Conservation (phyloP, 2,329 filamentous ascomycete species). For the Calonectria ilicicola region DNA sequence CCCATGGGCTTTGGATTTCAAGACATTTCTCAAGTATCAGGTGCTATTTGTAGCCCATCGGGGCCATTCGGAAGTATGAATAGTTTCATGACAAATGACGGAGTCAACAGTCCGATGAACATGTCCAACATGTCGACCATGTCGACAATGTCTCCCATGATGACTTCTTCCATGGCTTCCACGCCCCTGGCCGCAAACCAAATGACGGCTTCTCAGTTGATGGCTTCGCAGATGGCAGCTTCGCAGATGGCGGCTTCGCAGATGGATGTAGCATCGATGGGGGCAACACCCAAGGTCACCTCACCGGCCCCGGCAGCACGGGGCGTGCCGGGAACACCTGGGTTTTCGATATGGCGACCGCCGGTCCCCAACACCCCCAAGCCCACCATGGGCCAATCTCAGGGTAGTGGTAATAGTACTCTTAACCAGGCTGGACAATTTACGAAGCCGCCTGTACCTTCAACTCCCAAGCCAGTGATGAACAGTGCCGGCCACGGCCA, state of each 20-base stretch:
- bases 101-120: conserved; percentile 44
- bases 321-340: conserved; percentile 48
- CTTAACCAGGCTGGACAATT: conserved; percentile 45
- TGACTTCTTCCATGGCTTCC: conserved; percentile 31
- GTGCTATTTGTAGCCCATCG: conserved; percentile 41
- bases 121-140: conserved; percentile 10
- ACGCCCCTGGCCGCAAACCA: conserved; percentile 35
- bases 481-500: conserved; percentile 50
- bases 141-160: conserved; percentile 32
- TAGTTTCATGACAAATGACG: conserved; percentile 46
- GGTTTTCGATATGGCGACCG: conserved; percentile 53
- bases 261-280: conserved; percentile 40
- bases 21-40: conserved; percentile 43
- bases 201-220: conserved; percentile 37
- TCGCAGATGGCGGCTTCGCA: conserved; percentile 35
- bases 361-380: conserved; percentile 46
- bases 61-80: conserved; percentile 49
- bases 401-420: conserved; percentile 34
- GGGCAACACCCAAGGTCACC: conserved; percentile 35
- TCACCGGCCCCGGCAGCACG: conserved; percentile 31
- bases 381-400: conserved; percentile 35
- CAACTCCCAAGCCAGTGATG: conserved; percentile 53
- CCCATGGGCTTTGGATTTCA: conserved; percentile 49
- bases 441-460: conserved; percentile 52
- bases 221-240: conserved; percentile 33